Base-by-base conservation (phyloP, 2,329 filamentous ascomycete species). In the Pseudocercospora pini-densiflorae region DNA sequence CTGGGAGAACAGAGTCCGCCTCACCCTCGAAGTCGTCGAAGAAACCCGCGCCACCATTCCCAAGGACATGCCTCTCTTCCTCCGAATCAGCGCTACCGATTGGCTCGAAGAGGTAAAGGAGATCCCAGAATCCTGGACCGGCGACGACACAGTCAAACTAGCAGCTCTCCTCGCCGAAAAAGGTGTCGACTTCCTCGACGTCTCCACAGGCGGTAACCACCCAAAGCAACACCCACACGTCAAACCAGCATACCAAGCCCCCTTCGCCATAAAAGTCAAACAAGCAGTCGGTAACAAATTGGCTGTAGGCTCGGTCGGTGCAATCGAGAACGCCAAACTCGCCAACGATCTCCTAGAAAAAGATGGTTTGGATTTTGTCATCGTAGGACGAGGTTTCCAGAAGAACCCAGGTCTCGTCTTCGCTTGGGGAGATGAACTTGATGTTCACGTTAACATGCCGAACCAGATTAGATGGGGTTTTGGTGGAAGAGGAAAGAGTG, bases 121-220 rank as follows among this genome's bases (percentile, higher is more conserved):
- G 40, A 77, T 83, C 21, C 80, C 83, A 10, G 85, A 89, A 70
- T 87, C 85, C 72, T 95, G 92, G 92, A 90, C 85, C 0, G 71
- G 87, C 2, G 84, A 88, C 16, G 85, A 94, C 62, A 89, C 88
- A 0, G 82, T 88, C 31, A 82, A 82, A 58, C 84, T 95, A 1
- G 89, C 91, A 0, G 76, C 83, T 75, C 81, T 90, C 9, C 85
- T 97, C 0, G 90, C 92, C 0, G 86, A 85, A 0, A 82, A 85
- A 12, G 94, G 94, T 31, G 86, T 97, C 51, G 94, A 97, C 77
- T 82, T 97, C 16, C 84, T 97, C 31, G 94, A 97, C 77, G 88
- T 97, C 64, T 93, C 89, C 72, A 89, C 89, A 0, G 92, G 89
- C 36, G 94, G 92, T 45, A 91, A 92, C 76, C 86, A 88, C 76